Conservation (phyloP, 2,329 filamentous ascomycete genomes). For the Geosmithia morbida region DNA sequence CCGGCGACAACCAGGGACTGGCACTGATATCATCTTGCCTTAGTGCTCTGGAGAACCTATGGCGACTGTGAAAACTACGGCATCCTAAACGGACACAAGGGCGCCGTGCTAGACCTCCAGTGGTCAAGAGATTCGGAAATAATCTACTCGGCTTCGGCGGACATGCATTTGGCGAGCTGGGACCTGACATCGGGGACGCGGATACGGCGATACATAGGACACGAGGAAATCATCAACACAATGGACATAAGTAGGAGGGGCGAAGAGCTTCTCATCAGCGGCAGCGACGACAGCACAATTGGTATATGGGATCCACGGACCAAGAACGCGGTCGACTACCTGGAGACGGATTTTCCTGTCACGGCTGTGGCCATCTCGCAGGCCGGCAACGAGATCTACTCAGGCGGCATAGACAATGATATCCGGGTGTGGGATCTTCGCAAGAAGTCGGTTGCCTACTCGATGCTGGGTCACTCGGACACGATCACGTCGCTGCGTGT, state of each 20-base stretch:
- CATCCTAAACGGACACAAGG: constrained; percentile 74
- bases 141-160: constrained; percentile 83
- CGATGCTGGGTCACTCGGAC: constrained; percentile 78
- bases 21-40: not conserved
- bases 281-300: constrained; percentile 85
- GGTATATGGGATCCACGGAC: constrained; percentile 92
- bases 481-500: constrained; percentile 81
- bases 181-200: constrained; percentile 83
- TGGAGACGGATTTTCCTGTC: constrained; percentile 83
- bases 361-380: constrained; percentile 86
- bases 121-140: constrained; percentile 93
- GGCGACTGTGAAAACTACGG: constrained; percentile 94
- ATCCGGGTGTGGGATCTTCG: constrained; percentile 95
- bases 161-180: constrained; percentile 89
- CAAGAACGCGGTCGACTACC: constrained; percentile 76
- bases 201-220: constrained; percentile 82
- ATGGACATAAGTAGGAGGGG: constrained; percentile 81
- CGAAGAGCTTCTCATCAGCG: constrained; percentile 80
- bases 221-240: constrained; percentile 91
- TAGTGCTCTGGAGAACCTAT: constrained; percentile 88
- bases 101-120: constrained; percentile 80
- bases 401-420: constrained; percentile 90
- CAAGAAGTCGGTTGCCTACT: constrained; percentile 79
- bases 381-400: constrained; percentile 89
- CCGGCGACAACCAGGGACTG: too few relatives aligned